A percentile compares a stretch with the other conserved stretches of the same genome.
Conservation (phyloP, 192 early-diverging fungal species). For the Backusella tuberculispora region DNA sequence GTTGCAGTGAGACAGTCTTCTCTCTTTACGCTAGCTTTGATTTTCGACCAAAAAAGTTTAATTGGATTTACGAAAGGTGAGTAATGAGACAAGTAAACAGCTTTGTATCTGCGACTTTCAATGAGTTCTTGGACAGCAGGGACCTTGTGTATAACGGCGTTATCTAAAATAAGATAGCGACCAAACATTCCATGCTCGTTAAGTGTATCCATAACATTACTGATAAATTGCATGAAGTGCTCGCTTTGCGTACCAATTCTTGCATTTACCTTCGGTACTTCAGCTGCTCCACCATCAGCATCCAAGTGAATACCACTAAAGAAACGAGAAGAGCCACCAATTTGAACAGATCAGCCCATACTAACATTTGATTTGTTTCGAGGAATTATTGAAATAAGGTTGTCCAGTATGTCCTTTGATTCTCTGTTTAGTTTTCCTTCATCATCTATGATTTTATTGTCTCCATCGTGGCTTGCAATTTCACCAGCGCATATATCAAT, state of each 20-base stretch:
- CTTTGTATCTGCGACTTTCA: no score
- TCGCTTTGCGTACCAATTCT: background rate
- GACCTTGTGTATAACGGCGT: no score
- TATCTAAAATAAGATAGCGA: no score
- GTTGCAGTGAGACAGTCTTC: constrained; percentile 17
- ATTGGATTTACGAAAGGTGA: no score
- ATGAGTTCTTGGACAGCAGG: no score
- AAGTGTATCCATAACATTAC: constrained; percentile 1
- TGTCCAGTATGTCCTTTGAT: background rate
- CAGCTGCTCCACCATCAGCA: no score
- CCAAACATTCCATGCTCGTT: background rate
- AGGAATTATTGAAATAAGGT: background rate
- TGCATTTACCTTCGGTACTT: no score
- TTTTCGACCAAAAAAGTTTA: no score
- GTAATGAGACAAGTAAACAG: no score
- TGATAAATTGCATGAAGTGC: constrained; percentile 6
- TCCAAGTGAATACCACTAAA: background rate
- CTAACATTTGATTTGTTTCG: background rate
- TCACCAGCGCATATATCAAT: background rate
- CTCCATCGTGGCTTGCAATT: background rate
- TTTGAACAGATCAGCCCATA: background rate
- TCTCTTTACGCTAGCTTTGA: background rate
- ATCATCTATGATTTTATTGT: background rate
- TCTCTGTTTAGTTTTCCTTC: background rate
- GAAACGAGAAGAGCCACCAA: background rate